Conservation (phyloP, 306 rosid species). For the Trifolium repens region DNA sequence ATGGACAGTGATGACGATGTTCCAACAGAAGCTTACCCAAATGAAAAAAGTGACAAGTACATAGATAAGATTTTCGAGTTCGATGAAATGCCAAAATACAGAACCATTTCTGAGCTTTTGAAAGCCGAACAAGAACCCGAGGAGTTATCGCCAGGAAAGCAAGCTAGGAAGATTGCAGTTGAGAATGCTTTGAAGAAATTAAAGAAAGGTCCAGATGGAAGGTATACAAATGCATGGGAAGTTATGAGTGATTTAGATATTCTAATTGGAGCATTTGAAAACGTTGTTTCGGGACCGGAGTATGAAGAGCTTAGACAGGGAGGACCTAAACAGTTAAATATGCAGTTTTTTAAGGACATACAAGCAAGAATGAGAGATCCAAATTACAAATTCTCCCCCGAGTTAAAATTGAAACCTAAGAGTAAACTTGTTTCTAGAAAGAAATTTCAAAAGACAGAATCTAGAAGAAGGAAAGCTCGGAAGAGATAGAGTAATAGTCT, state of each 20-base stretch:
- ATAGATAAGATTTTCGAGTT: constrained; percentile 80
- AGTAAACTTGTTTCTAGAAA: constrained; percentile 72
- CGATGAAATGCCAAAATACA: constrained; percentile 79
- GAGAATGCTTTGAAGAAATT: constrained; percentile 82
- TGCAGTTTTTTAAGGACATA: constrained; percentile 83
- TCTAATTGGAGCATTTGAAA: constrained; percentile 84
- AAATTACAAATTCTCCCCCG: constrained; percentile 76
- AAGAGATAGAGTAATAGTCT: constrained; percentile 35
- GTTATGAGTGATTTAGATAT: constrained; percentile 84
- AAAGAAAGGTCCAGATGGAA: constrained; percentile 89
- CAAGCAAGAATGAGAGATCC: constrained; percentile 88
- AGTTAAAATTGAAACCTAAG: constrained; percentile 79
- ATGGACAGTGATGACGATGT: constrained; percentile 74
- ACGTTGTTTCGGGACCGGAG: constrained; percentile 84
- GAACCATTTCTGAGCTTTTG: constrained; percentile 69
- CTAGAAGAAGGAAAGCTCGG: constrained; percentile 79
- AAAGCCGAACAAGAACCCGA: constrained; percentile 81
- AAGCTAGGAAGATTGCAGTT: constrained; percentile 83
- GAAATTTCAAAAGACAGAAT: constrained; percentile 82
- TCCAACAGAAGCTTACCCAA: constrained; percentile 84
- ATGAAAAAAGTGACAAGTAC: constrained; percentile 76
- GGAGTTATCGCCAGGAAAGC: constrained; percentile 86
- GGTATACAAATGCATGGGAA: constrained; percentile 81
- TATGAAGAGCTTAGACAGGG: constrained; percentile 80
- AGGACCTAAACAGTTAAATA: constrained; percentile 71